Base-by-base conservation (phyloP, 805 yeast genomes). In the Myxozyma geophila region DNA sequence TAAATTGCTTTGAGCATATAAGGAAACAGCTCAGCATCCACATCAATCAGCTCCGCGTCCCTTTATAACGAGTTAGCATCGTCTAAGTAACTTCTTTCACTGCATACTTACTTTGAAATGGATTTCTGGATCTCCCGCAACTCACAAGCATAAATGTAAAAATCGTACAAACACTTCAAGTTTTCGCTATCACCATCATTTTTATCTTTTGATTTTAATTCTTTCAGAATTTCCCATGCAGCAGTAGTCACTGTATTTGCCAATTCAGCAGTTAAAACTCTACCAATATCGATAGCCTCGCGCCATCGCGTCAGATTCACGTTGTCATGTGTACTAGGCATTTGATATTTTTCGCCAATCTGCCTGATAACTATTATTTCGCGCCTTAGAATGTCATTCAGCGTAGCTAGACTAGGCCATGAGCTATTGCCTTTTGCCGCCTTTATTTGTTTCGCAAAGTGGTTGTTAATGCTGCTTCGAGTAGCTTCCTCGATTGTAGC, bases 231-330 rank as follows among this genome's bases (percentile, higher is more conserved):
- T n/a, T 15, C 41, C 43, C 50, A 54, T 10, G 51, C 7, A 6
- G 43, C 19, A 5, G 33, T 51, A 4, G 43, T n/a, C n/a, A 37
- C 43, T 10, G 51, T 33, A 19, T 35, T 1, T 2, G 19, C 4
- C 10, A 54, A 36, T 17, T 44, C 58, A 13, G 51, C 28, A 2
- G 58, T 6, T 15, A 17, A 28, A 8, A 35, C 37, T 35, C 23
- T 13, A 10, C 41, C 17, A n/a, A 54, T 54, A 54, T 54, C 43
- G 4, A 54, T 33, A 7, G 50, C n/a, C 10, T 46, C 51, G 7
- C 35, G 17, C 58, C 58, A 54, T 13, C 51, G 51, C 33, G 44
- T 17, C 15, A 54, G n/a, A 44, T 54, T 37, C 9, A 54, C 51
- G 12, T 15, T 46, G 43, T 35, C 58, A 35, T 54, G 58, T 15